A percentile compares a stretch with the other conserved stretches of the same genome.
Evolutionary conservation across 2,329 filamentous ascomycete genomes (phyloP).

Genomic region (Pseudogymnoascus destructans): DNA sequence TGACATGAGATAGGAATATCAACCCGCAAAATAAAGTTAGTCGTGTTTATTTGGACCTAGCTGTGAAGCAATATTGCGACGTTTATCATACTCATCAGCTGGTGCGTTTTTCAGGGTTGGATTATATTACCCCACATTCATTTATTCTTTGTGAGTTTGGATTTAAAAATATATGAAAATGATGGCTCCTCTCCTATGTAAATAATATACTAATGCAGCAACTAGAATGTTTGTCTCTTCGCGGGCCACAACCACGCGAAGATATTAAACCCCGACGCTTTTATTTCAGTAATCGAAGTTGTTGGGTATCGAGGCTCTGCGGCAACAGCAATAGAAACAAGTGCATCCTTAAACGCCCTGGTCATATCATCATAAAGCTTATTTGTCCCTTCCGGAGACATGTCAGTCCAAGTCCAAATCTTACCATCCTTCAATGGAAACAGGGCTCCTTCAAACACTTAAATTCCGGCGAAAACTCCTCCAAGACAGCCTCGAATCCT

Average conservation of each 20-base stretch:
- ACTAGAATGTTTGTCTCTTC: too few relatives aligned
- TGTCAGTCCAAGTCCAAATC: slow-evolving; percentile 18
- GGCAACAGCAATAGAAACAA: background rate
- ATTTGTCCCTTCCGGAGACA: slow-evolving; percentile 14
- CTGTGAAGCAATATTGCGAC: background rate
- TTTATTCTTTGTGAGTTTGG: too few relatives aligned
- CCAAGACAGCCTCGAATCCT: slow-evolving; percentile 15
- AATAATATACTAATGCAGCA: too few relatives aligned
- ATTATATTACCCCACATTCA: too few relatives aligned
- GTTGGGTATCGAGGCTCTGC: background rate
- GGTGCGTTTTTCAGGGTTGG: too few relatives aligned
- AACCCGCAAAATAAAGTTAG: background rate
- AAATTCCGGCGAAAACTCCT: slow-evolving; percentile 17
- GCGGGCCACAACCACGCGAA: too few relatives aligned
- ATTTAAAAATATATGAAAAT: too few relatives aligned
- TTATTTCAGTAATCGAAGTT: background rate
- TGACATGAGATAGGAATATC: background rate
- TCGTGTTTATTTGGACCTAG: background rate
- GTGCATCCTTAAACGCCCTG: background rate
- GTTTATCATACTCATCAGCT: too few relatives aligned
- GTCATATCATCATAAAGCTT: slow-evolving; percentile 18
- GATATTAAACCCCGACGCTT: background rate
- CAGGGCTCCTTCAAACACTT: slow-evolving; percentile 16
- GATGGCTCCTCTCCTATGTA: too few relatives aligned
- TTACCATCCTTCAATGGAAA: slow-evolving; percentile 16